Evolutionary conservation across 1,284 basidiomycete genomes (phyloP).

Genomic region (Ustilago trichophora): DNA sequence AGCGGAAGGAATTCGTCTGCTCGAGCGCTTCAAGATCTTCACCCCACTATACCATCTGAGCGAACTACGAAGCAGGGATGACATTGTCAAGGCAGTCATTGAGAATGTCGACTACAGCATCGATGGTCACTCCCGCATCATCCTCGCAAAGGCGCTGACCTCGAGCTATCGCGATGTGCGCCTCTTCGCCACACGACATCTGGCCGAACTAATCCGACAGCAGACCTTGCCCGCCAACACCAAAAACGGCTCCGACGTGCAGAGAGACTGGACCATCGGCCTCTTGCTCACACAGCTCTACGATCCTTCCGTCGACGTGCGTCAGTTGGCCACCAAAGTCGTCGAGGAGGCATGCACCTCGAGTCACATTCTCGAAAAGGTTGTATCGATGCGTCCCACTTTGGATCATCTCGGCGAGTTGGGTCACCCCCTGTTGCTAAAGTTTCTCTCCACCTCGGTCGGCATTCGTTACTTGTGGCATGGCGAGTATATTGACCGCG

Average conservation of each 20-base stretch:
- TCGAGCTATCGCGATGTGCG: constrained; percentile 68
- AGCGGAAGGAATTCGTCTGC: constrained; percentile 83
- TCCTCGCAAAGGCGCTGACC: constrained; percentile 87
- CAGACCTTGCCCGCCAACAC: constrained; percentile 21
- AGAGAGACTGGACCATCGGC: constrained; percentile 57
- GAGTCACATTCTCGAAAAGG: constrained; percentile 83
- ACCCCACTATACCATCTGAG: constrained; percentile 93
- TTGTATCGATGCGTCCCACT: constrained; percentile 92
- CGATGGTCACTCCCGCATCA: constrained; percentile 70
- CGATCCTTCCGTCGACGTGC: constrained; percentile 87
- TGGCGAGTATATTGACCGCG: constrained; percentile 88
- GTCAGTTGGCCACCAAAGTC: constrained; percentile 85
- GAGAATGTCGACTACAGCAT: constrained; percentile 78
- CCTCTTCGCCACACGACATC: constrained; percentile 84
- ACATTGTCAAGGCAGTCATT: constrained; percentile 88
- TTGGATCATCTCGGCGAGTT: constrained; percentile 94
- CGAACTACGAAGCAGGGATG: constrained; percentile 87
- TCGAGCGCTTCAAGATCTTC: constrained; percentile 92
- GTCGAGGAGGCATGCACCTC: constrained; percentile 89
- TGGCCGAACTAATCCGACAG: constrained; percentile 71
- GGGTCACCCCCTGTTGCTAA: constrained; percentile 82
- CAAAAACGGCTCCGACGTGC: constrained; percentile 22
- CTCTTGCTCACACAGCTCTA: constrained; percentile 94
- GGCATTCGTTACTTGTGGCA: constrained; percentile 92
- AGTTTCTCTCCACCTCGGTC: constrained; percentile 91